phyloP scores from a whole-genome alignment of 768 basidiomycete genomes.

The Suillus brevipes region DNA sequence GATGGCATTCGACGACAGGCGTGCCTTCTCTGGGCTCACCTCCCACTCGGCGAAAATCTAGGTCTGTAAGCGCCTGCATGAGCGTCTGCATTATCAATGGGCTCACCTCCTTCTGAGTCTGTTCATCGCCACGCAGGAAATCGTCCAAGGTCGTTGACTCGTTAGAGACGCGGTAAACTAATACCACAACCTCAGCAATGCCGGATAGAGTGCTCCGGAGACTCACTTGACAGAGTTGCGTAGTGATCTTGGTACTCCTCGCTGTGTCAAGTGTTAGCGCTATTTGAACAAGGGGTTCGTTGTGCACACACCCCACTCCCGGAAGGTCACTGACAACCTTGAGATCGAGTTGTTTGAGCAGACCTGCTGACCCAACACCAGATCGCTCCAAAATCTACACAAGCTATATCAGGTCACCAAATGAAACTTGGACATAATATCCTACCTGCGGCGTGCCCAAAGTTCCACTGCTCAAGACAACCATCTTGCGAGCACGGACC shows the following conservation, averaged over 20 bases:
- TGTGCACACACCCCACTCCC: slow-evolving; percentile 56
- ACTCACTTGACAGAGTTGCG: slow-evolving; percentile 62
- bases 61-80: neutral
- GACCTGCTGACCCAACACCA: slow-evolving; percentile 57
- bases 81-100: neutral
- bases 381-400: slow-evolving; percentile 68
- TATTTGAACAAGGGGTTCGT: neutral
- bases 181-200: neutral
- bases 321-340: slow-evolving; percentile 69
- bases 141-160: slow-evolving; percentile 64
- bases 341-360: slow-evolving; percentile 58
- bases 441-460: slow-evolving; percentile 61
- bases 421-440: neutral
- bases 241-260: slow-evolving; percentile 78
- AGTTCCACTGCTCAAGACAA: slow-evolving; percentile 65
- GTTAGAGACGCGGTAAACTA: slow-evolving; percentile 68
- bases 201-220: neutral
- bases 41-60: slow-evolving; percentile 67
- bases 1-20: slow-evolving; percentile 68
- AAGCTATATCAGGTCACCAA: neutral
- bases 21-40: slow-evolving; percentile 63
- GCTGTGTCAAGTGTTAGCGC: slow-evolving; percentile 30
- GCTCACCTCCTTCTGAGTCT: slow-evolving; percentile 52
- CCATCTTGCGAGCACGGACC: slow-evolving; percentile 62
- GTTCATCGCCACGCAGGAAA: slow-evolving; percentile 68